Base-by-base conservation (phyloP, 75 land plant genomes). In the Pinus taeda region DNA sequence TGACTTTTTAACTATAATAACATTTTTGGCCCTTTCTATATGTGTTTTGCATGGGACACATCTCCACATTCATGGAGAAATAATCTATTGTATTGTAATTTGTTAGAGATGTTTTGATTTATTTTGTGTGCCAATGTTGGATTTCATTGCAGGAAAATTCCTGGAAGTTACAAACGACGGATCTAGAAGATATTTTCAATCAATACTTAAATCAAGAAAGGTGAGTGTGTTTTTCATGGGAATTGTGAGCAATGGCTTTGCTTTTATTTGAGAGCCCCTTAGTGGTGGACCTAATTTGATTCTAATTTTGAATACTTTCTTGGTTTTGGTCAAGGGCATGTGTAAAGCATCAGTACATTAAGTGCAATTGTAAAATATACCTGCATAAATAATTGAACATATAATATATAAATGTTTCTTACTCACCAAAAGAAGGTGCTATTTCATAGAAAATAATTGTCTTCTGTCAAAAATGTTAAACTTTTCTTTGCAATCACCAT, bases 101-200 rank as follows among this genome's bases (percentile, higher is more conserved):
- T 26, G 26, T 26, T 45, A 45, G 69, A 65, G 17, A 65, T 29
- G 30, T 33, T 65, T 30, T 65, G 39, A 6, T 65, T 37, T 65
- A 33, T 33, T 65, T 3, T 33, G 5, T 65, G 39, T 65, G 42
- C 39, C 6, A 37, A 65, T 65, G 39, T 65, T 33, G 15, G 20
- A 65, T 65, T 65, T 15, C 39, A 33, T 65, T 65, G 17, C 69
- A 65, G 69, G 18, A 65, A 65, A 65, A 37, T 33, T 33, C 69
- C 6, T 65, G 69, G 69, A 65, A 65, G 69, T 30, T 29, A 65
- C 69, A 65, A 7, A 33, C 69, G 36, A 33, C 5, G 17, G 69
- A 65, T 65, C 69, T 65, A 33, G 39, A 33, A 30, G 69, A 65
- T 37, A 33, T 65, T 65, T 65, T 15, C 69, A 65, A 65, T 65